A percentile compares a stretch with the other conserved stretches of the same genome.
phyloP scores from a whole-genome alignment of 768 basidiomycete species.

The Rhodotorula babjevae region DNA sequence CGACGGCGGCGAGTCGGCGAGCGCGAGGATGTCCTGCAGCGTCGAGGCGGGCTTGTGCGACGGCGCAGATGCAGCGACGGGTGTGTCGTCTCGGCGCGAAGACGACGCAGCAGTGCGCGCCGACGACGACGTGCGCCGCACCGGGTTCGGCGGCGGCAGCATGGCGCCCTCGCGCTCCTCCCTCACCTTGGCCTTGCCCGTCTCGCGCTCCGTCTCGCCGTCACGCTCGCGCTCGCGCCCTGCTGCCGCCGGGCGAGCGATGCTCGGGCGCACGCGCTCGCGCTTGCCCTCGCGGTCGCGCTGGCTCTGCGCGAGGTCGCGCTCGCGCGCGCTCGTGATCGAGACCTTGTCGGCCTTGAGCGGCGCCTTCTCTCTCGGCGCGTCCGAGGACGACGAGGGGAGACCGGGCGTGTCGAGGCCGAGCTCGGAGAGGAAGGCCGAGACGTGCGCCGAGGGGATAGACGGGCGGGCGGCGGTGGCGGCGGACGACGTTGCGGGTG shows the following conservation, averaged over 20 bases:
- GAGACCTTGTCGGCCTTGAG: neutral
- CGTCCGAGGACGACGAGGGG: neutral
- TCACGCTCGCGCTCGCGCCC: neutral
- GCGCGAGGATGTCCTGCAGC: slow-evolving; percentile 3
- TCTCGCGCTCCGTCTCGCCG: neutral
- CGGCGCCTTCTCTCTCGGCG: neutral
- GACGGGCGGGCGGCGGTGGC: neutral
- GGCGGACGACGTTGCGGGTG: neutral
- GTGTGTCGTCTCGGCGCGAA: fast-evolving
- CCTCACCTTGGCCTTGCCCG: neutral
- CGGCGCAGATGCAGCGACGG: neutral
- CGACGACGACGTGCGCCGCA: neutral
- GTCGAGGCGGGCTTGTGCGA: neutral
- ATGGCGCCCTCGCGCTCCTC: neutral
- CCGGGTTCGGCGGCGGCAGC: neutral
- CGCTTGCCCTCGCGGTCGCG: neutral
- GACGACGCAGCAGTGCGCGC: neutral
- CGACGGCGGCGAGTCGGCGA: slow-evolving; percentile 11
- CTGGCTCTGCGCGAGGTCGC: neutral
- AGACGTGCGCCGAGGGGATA: slow-evolving; percentile 4
- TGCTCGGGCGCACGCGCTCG: neutral
- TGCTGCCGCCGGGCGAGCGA: neutral
- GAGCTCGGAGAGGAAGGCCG: slow-evolving; percentile 21
- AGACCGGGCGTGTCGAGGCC: slow-evolving; percentile 16
- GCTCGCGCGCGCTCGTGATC: neutral